phyloP scores from a whole-genome alignment of 345 rosid genomes.

The Dipteronia sinensis region DNA sequence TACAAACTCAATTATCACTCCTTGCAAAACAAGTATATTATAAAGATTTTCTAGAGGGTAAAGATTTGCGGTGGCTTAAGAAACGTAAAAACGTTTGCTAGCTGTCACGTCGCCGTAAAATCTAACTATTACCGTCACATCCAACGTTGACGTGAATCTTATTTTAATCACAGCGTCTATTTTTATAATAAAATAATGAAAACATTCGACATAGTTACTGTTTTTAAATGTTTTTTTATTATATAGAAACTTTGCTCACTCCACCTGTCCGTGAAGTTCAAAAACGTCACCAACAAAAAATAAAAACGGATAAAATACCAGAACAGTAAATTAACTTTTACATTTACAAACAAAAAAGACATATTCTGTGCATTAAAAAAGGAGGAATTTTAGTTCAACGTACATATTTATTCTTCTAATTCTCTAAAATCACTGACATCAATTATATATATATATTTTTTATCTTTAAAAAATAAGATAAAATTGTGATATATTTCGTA shows the following conservation, averaged over 20 bases:
- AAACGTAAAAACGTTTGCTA: conserved; percentile 19
- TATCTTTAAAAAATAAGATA: too few species aligned
- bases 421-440: too few species aligned
- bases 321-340: too few species aligned
- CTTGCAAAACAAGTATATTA: background rate
- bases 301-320: too few species aligned
- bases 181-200: background rate
- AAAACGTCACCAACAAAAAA: background rate
- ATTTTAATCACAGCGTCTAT: background rate
- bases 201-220: background rate
- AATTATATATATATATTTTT: too few species aligned
- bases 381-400: too few species aligned
- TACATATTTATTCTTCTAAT: too few species aligned
- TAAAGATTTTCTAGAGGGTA: background rate
- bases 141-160: conserved; percentile 16
- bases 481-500: too few species aligned
- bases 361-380: too few species aligned
- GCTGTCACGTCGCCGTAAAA: conserved; percentile 39
- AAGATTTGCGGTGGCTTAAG: conserved; percentile 19
- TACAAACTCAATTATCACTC: conserved; percentile 1
- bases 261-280: background rate
- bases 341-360: too few species aligned
- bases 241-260: background rate
- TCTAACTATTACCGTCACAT: conserved; percentile 29
- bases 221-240: background rate